Evolutionary conservation across 1,139 yeast species (phyloP).

Genomic region (Hemisphaericaspora lyxosophila): DNA sequence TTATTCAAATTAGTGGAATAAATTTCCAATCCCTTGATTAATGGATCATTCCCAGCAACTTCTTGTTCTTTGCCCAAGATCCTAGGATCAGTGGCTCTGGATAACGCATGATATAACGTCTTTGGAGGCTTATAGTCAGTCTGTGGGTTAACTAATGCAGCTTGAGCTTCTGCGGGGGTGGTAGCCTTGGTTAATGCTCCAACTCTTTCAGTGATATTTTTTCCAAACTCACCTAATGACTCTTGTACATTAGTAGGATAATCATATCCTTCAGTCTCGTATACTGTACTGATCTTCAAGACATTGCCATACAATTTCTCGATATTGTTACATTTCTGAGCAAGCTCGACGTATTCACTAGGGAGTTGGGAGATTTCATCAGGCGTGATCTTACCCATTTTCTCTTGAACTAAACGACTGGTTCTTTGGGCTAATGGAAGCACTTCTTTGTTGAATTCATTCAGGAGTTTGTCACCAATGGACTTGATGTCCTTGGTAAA

Average conservation of each 20-base stretch:
- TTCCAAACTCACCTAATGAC: conserved; percentile 72
- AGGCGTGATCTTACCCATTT: conserved; percentile 63
- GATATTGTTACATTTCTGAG: conserved; percentile 71
- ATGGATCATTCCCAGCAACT: conserved; percentile 40
- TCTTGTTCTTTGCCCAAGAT: conserved; percentile 49
- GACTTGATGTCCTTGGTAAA: conserved; percentile 43
- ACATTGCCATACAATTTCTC: conserved; percentile 72
- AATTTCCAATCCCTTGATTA: conserved; percentile 43
- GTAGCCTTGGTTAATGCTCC: conserved; percentile 71
- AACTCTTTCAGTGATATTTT: conserved; percentile 65
- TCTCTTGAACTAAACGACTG: conserved; percentile 74
- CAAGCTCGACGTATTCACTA: conserved; percentile 74
- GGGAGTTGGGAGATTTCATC: conserved; percentile 84
- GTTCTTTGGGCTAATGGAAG: conserved; percentile 79
- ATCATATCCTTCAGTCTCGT: conserved; percentile 79
- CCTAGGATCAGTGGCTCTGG: conserved; percentile 68
- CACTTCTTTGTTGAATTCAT: conserved; percentile 47
- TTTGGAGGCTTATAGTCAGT: conserved; percentile 66
- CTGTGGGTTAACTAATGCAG: conserved; percentile 60
- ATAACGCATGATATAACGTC: conserved; percentile 80
- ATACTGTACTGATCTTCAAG: conserved; percentile 66
- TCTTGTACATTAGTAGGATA: conserved; percentile 79
- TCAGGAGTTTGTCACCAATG: conserved; percentile 38
- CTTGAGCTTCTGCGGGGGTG: conserved; percentile 81
- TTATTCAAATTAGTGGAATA: conserved; percentile 51